Base-by-base conservation (phyloP, 129 eudicot genomes). In the sunflower (Helianthus annuus) region DNA sequence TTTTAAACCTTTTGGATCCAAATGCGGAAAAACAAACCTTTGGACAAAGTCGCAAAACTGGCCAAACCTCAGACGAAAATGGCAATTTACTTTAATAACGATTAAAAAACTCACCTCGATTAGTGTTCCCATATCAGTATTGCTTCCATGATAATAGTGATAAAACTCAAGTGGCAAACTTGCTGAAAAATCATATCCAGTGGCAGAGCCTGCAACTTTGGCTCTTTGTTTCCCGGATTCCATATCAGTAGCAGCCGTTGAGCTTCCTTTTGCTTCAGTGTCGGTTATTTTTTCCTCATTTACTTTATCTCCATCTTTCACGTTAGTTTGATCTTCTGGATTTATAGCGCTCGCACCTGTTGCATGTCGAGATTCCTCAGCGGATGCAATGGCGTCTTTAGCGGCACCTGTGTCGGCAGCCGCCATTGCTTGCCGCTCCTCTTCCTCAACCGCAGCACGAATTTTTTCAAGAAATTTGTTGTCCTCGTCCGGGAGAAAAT, bases 91-190 rank as follows among this genome's bases (percentile, higher is more conserved):
- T 27, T 2, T 6, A 29, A 32, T 2, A 10, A 71, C 12, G 45
- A 15, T 70, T 14, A 45, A 17, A 14, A 22, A 68, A 82, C 62
- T 85, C 7, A 74, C 98, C 96, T 94, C 98, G 44, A 94, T 90
- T 65, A 94, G 89, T 2, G 98, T 94, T 27, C 98, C 98, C 91
- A 87, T 80, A 76, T 94, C 97, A 53, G 96, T 81, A 76, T 81
- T 90, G 80, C 98, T 90, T 16, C 98, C 98, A 82, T 94, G 92
- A 73, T 94, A 94, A 77, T 94, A 94, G 71, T 94, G 98, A 81
- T 94, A 94, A 80, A 90, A 94, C 69, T 94, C 98, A 70, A 83
- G 81, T 40, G 98, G 98, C 58, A 94, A 88, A 68, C 79, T 90
- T 73, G 96, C 83, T 57, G 86, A 85, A 81, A 84, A 83, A 77